A percentile compares a stretch with the other conserved stretches of the same genome.
These are phyloP conservation scores for Adenanthera pavonina DNA, from an alignment of 306 rosid species.

Conservation along the genomic window DNA sequence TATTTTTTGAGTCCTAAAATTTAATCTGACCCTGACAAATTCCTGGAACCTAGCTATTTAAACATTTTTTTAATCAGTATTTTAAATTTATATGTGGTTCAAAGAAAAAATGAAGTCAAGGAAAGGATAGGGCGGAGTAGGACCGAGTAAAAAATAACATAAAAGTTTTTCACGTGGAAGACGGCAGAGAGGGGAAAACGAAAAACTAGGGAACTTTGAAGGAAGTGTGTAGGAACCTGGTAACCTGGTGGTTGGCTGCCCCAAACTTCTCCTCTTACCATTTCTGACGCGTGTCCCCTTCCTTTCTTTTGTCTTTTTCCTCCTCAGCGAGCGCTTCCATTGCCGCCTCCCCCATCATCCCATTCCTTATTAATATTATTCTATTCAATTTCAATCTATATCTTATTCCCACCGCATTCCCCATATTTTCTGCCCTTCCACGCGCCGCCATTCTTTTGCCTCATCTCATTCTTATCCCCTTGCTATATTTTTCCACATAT, in stretches of 20 bases:
- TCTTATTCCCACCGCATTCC: too few relatives aligned
- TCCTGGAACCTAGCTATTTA: too few relatives aligned
- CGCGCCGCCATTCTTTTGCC: not conserved
- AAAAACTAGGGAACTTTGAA: not conserved
- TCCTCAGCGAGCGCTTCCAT: not conserved
- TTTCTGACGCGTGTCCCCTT: slow-evolving; percentile 25
- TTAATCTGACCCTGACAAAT: too few relatives aligned
- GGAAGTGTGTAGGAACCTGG: not conserved
- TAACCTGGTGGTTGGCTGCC: too few relatives aligned
- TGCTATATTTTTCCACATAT: too few relatives aligned
- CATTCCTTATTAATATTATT: not conserved
- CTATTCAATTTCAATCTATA: too few relatives aligned
- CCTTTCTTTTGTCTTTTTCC: not conserved
- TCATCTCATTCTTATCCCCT: slow-evolving; percentile 10
- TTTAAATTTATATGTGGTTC: too few relatives aligned
- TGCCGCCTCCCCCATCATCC: not conserved
- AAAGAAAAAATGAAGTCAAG: too few relatives aligned
- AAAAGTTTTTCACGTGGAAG: slow-evolving; percentile 3
- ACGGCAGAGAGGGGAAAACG: not conserved
- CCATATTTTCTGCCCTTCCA: not conserved
- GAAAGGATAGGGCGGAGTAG: not conserved
- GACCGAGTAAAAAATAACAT: not conserved
- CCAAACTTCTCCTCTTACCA: not conserved
- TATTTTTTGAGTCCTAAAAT: too few relatives aligned
- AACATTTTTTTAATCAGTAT: too few relatives aligned